Conservation (phyloP, 1,139 yeast species). For the Magnusiomyces suaveolens region DNA sequence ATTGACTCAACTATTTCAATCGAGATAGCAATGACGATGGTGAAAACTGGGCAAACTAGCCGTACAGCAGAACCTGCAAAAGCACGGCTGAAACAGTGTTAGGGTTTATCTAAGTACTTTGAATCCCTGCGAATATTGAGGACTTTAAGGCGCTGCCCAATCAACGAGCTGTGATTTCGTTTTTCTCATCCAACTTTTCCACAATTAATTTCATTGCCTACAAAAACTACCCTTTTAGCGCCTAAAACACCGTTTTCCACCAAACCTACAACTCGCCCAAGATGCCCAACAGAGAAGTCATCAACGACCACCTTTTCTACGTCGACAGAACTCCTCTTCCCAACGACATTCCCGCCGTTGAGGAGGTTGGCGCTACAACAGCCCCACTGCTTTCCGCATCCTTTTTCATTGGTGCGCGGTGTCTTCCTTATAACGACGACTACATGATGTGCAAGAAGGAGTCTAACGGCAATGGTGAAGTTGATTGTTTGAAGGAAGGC, state of each 20-base stretch:
- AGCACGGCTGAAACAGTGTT: neutral
- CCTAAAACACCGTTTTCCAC: too few species aligned
- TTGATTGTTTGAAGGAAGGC: slow-evolving; percentile 79
- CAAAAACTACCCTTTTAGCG: too few species aligned
- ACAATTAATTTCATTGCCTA: too few species aligned
- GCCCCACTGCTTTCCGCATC: slow-evolving; percentile 78
- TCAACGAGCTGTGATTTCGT: slow-evolving; percentile 3
- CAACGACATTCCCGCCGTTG: slow-evolving; percentile 61
- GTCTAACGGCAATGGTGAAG: slow-evolving; percentile 54
- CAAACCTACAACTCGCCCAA: too few species aligned
- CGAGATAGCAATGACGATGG: too few species aligned
- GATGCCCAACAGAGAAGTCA: slow-evolving; percentile 25
- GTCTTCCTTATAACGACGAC: slow-evolving; percentile 75
- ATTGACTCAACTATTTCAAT: too few species aligned
- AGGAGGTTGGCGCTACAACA: slow-evolving; percentile 85
- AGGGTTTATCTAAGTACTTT: slow-evolving; percentile 1
- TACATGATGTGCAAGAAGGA: slow-evolving; percentile 77
- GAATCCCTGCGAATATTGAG: slow-evolving; percentile 4
- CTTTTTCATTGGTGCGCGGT: slow-evolving; percentile 70
- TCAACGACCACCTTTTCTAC: slow-evolving; percentile 21
- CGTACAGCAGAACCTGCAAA: too few species aligned
- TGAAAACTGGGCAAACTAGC: too few species aligned
- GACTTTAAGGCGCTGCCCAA: slow-evolving; percentile 5
- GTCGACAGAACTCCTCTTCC: slow-evolving; percentile 54
- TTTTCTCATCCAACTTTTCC: neutral